Evolutionary conservation across 2,329 filamentous ascomycete species (phyloP).

Genomic region (Ilyonectria mors-panacis): DNA sequence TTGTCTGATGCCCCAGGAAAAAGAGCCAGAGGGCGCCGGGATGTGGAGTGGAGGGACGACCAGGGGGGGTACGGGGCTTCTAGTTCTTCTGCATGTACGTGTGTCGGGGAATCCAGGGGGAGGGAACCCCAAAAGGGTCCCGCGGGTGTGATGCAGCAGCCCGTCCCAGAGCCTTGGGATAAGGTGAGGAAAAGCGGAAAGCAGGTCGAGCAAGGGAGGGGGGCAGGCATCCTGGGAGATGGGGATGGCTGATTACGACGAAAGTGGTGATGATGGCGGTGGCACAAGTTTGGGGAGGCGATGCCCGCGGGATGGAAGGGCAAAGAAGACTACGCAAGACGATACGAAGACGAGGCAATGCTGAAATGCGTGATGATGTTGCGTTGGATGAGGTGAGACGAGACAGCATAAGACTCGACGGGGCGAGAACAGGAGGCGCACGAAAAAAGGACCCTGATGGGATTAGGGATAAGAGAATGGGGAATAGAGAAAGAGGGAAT

Average conservation of each 20-base stretch:
- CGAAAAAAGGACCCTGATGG: slow-evolving; percentile 3
- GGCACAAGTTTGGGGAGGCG: not conserved
- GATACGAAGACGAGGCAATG: slow-evolving; percentile 13
- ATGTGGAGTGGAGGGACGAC: not conserved
- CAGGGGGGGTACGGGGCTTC: not conserved
- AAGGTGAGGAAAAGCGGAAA: slow-evolving; percentile 31
- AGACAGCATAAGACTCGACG: slow-evolving; percentile 8
- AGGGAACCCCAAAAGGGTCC: slow-evolving; percentile 11
- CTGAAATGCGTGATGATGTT: slow-evolving; percentile 15
- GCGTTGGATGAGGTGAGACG: slow-evolving; percentile 15
- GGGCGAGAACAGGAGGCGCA: slow-evolving; percentile 7
- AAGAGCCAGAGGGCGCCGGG: not conserved
- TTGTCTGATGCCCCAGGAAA: not conserved
- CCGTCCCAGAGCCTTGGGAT: slow-evolving; percentile 33
- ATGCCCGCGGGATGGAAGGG: slow-evolving; percentile 6
- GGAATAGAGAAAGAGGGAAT: not conserved
- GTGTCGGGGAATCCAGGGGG: slow-evolving; percentile 28
- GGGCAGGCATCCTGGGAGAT: slow-evolving; percentile 14
- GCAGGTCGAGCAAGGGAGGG: slow-evolving; percentile 24
- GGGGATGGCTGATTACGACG: slow-evolving; percentile 9
- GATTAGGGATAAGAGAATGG: slow-evolving; percentile 2
- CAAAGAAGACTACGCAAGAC: not conserved
- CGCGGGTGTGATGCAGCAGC: slow-evolving; percentile 28
- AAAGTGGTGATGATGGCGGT: slow-evolving; percentile 16
- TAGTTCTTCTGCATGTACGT: slow-evolving; percentile 10